These are phyloP conservation scores for Ophiostoma sp. DNA, from an alignment of 2,329 filamentous ascomycete genomes.

Conservation along the genomic window DNA sequence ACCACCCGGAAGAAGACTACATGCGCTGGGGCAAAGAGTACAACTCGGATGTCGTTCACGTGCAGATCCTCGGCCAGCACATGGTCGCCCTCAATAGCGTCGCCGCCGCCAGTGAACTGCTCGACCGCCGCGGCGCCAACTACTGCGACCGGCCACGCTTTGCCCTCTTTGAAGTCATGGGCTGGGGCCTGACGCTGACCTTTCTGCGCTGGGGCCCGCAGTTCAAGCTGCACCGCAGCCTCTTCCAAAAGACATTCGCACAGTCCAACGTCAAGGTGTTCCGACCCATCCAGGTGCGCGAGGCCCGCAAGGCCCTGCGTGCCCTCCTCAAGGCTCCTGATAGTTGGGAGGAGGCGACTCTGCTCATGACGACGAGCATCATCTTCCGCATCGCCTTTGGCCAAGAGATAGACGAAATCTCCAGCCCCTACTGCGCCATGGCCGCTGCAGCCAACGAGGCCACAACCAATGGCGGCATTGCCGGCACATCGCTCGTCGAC, in stretches of 20 bases:
- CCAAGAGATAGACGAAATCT: constrained; percentile 35
- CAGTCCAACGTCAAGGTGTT: constrained; percentile 24
- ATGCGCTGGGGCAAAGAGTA: constrained; percentile 25
- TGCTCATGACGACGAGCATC: constrained; percentile 39
- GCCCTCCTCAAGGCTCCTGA: constrained; percentile 34
- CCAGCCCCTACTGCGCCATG: constrained; percentile 40
- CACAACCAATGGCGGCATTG: constrained; percentile 33
- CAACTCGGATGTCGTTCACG: constrained; percentile 32
- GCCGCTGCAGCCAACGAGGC: constrained; percentile 29
- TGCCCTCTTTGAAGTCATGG: constrained; percentile 38
- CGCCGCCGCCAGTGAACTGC: constrained; percentile 37
- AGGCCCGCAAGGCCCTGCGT: constrained; percentile 33
- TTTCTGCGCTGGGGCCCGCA: constrained; percentile 39
- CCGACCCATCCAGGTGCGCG: constrained; percentile 30
- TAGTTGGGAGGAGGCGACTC: constrained; percentile 36
- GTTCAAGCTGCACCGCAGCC: constrained; percentile 40
- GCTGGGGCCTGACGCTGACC: constrained; percentile 43
- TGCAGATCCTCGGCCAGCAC: constrained; percentile 37
- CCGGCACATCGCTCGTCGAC: constrained; percentile 41
- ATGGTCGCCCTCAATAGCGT: constrained; percentile 38
- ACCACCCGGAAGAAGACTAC: constrained; percentile 61
- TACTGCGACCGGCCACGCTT: constrained; percentile 40
- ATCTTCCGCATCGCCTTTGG: constrained; percentile 44
- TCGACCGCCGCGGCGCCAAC: constrained; percentile 39
- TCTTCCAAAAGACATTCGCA: constrained; percentile 40